Conservation (phyloP, 768 basidiomycete genomes). For the Boletus coccyginus region DNA sequence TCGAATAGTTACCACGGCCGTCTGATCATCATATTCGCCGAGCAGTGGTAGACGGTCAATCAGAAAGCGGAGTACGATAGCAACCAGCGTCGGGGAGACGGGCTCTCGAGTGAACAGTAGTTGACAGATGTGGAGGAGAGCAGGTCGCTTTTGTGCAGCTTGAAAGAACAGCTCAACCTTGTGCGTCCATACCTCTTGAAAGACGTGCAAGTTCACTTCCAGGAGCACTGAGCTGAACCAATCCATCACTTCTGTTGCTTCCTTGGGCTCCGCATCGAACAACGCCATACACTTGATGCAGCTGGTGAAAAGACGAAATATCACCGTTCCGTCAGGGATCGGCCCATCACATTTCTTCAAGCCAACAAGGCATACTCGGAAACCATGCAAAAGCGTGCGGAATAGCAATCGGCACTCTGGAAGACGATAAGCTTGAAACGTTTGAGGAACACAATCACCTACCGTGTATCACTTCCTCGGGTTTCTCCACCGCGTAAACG, state of each 20-base stretch:
- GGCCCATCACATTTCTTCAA: constrained; percentile 80
- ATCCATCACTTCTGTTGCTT: constrained; percentile 79
- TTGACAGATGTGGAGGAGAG: constrained; percentile 83
- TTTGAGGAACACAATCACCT: constrained; percentile 19
- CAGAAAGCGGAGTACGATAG: constrained; percentile 85
- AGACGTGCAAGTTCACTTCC: constrained; percentile 87
- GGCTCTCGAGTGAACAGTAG: constrained; percentile 75
- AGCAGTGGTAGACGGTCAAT: constrained; percentile 78
- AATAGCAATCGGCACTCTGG: constrained; percentile 84
- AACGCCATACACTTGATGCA: constrained; percentile 82
- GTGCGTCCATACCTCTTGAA: constrained; percentile 94
- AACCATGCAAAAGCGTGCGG: constrained; percentile 84
- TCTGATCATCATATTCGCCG: constrained; percentile 80
- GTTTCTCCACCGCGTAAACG: constrained; percentile 74
- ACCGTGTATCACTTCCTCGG: constrained; percentile 83
- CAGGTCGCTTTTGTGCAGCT: constrained; percentile 68
- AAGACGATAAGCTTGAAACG: constrained; percentile 1
- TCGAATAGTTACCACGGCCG: constrained; percentile 81
- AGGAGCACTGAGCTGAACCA: constrained; percentile 70
- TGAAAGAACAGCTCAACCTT: constrained; percentile 91
- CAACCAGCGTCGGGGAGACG: constrained; percentile 77
- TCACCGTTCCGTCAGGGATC: constrained; percentile 79
- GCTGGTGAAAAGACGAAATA: constrained; percentile 85
- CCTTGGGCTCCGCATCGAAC: constrained; percentile 69
- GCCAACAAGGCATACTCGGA: constrained; percentile 73